Conservation (phyloP, 805 yeast species). For the Starmerella khaoyaiensis region DNA sequence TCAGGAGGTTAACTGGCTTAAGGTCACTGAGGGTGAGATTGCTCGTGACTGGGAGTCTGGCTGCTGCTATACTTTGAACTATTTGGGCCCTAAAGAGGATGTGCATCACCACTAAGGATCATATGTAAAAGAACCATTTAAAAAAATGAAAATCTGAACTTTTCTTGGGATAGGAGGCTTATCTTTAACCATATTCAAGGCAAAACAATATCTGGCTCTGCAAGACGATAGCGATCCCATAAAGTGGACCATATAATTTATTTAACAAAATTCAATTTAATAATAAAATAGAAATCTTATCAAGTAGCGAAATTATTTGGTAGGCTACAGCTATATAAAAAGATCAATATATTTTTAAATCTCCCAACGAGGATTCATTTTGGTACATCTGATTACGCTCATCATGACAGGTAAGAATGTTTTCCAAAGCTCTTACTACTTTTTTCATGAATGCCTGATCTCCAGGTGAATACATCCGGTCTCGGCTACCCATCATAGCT, state of each 20-base stretch:
- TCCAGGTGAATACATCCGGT: slow-evolving; percentile 22
- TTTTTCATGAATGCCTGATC: slow-evolving; percentile 25
- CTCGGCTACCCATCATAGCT: slow-evolving; percentile 16
- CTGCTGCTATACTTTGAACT: slow-evolving; percentile 77
- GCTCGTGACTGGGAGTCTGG: slow-evolving; percentile 99
- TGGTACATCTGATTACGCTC: no score
- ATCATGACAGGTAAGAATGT: slow-evolving; percentile 17
- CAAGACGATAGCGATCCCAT: no score
- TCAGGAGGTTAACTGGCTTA: slow-evolving; percentile 85
- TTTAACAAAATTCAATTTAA: no score
- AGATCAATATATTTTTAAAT: no score
- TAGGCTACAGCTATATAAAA: no score
- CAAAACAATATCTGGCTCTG: no score
- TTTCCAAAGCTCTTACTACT: slow-evolving; percentile 23
- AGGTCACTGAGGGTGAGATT: slow-evolving; percentile 66
- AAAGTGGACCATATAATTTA: no score
- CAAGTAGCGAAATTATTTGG: no score
- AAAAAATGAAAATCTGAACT: neutral
- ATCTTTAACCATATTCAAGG: neutral
- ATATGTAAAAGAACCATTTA: no score
- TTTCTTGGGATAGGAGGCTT: neutral
- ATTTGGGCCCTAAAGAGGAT: slow-evolving; percentile 51
- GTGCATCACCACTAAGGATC: slow-evolving; percentile 17
- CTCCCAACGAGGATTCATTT: no score
- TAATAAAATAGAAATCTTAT: no score